Conservation (phyloP, 2,329 filamentous ascomycete genomes). For the Venturiaceae sp. region DNA sequence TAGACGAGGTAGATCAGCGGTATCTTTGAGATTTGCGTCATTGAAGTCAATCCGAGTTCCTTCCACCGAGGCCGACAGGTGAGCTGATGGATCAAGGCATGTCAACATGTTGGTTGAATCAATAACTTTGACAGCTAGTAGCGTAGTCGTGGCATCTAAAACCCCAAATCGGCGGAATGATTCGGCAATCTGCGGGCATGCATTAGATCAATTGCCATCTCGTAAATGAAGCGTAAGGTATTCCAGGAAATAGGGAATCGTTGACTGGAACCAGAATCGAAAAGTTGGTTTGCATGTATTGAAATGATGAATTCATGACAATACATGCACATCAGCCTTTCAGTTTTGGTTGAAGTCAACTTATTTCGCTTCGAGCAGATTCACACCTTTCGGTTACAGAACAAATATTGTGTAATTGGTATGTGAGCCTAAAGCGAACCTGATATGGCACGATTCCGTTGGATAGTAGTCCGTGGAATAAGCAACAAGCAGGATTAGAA, state of each 20-base stretch:
- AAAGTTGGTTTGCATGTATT: neutral
- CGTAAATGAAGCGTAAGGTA: too few species aligned
- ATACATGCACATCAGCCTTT: constrained; percentile 6
- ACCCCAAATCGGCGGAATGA: constrained; percentile 86
- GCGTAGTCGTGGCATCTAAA: constrained; percentile 53
- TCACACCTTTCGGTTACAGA: neutral
- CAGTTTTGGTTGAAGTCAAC: neutral
- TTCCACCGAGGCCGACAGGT: constrained; percentile 53
- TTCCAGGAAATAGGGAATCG: too few species aligned
- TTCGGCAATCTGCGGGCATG: constrained; percentile 63
- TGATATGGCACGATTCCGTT: neutral
- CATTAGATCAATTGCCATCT: neutral
- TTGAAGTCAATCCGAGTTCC: constrained; percentile 51
- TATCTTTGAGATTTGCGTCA: constrained; percentile 35
- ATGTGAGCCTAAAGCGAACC: constrained; percentile 9
- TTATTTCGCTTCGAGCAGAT: neutral
- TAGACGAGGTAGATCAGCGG: constrained; percentile 6
- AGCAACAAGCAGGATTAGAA: constrained; percentile 8
- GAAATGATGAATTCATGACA: neutral
- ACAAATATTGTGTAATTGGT: neutral
- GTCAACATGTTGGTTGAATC: constrained; percentile 17
- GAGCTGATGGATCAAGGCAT: constrained; percentile 31
- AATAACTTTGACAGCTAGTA: constrained; percentile 75
- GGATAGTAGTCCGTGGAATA: constrained; percentile 1
- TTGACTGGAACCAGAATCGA: neutral